Conservation (phyloP, 2,329 filamentous ascomycete genomes). For the Pseudocercospora macadamiae region DNA sequence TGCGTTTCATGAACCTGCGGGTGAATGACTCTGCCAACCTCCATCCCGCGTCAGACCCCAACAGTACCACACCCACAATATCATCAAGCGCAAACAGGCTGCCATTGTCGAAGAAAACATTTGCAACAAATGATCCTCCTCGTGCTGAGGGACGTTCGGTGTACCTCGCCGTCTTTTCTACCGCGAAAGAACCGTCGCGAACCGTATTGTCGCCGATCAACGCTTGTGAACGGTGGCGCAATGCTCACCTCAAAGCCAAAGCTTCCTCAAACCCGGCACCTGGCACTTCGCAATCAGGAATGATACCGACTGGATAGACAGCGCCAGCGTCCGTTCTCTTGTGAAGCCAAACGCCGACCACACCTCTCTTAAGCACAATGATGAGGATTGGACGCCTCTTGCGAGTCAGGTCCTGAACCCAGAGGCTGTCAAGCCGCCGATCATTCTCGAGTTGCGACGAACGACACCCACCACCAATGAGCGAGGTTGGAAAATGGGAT, state of each 20-base stretch:
- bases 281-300: background rate
- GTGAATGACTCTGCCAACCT: background rate
- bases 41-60: background rate
- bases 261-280: background rate
- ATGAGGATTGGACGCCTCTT: background rate
- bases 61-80: no score
- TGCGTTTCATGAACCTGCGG: background rate
- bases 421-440: background rate
- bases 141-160: no score
- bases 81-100: no score
- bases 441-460: background rate
- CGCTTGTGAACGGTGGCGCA: background rate
- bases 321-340: background rate
- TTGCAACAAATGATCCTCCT: no score
- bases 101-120: no score
- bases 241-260: no score
- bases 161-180: background rate
- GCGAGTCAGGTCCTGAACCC: background rate
- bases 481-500: background rate
- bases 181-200: no score
- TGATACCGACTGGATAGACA: background rate
- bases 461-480: background rate
- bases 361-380: background rate
- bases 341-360: background rate
- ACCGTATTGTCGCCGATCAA: no score